Evolutionary conservation across 495 filamentous ascomycete genomes (phyloP), one percentile per base, ranked within the genome.

Genomic region (Penicillium diatomitis): DNA sequence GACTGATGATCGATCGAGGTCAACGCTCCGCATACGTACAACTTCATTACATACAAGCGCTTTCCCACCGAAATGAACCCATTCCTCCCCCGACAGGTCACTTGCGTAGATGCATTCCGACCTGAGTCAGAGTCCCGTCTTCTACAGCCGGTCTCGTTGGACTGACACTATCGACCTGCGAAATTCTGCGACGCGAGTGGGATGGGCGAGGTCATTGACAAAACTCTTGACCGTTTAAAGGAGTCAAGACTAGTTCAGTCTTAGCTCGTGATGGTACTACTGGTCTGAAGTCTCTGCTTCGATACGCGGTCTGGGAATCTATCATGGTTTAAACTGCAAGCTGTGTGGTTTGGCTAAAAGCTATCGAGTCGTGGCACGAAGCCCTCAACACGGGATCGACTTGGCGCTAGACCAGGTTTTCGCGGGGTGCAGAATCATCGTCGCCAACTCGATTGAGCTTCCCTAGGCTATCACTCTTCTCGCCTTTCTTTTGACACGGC

Each of bases 241-340:
- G 29, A 42, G 12, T 32, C 32, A 42, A 42, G 37, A 31, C 29
- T 29, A 8, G 40, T 42, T 42, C 40, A 42, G 29, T 42, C n/a
- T 42, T 42, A 32, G 40, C 40, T 42, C 40, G 40, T 32, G 40
- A 42, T 42, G 40, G 40, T 32, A 42, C 40, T 42, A 42, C 40
- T 42, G 40, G 32, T 42, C 40, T 42, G 27, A 6, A 29, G 40
- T 42, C 40, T 42, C 40, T 42, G 40, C 29, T 42, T 42, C 40
- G 29, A 42, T 42, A 30, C 40, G 40, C 20, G 12, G 29, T 42
- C 40, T 42, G 20, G 40, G 40, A 42, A 42, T 42, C 29, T 42
- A 29, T 42, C 40, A 30, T 8, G 32, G 40, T 28, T 42, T 42
- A 42, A 42, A 47, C 37, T 39, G 9, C 37, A 39, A 39, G 37